These are phyloP conservation scores for Knufia petricola DNA, from an alignment of 2,329 filamentous ascomycete genomes.

Conservation along the genomic window DNA sequence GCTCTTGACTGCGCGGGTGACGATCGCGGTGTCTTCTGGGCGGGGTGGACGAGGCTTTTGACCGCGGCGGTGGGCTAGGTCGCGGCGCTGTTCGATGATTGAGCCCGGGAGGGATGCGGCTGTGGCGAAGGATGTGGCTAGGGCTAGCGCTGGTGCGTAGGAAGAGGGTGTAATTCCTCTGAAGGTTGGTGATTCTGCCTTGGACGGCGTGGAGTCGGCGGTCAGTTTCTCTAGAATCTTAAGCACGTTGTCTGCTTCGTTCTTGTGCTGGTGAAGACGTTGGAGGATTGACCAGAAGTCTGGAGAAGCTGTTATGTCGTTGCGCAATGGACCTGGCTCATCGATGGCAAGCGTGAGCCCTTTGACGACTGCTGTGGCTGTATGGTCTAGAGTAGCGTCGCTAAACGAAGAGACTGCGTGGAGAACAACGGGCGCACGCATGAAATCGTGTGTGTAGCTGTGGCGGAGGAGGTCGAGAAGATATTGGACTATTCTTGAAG, in stretches of 20 bases:
- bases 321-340: slow-evolving; percentile 66
- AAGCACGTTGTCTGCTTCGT: slow-evolving; percentile 70
- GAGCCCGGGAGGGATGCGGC: slow-evolving; percentile 53
- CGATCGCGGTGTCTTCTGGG: slow-evolving; percentile 57
- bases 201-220: slow-evolving; percentile 25
- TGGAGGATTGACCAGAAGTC: slow-evolving; percentile 94
- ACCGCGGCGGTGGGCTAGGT: slow-evolving; percentile 20
- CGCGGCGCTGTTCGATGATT: slow-evolving; percentile 21
- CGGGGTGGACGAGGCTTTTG: slow-evolving; percentile 18
- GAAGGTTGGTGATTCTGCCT: slow-evolving; percentile 51
- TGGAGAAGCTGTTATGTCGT: slow-evolving; percentile 89
- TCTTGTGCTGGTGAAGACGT: slow-evolving; percentile 57
- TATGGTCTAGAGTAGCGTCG: slow-evolving; percentile 64
- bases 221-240: slow-evolving; percentile 50
- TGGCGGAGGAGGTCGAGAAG: slow-evolving; percentile 69
- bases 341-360: slow-evolving; percentile 74
- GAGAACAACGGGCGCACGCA: slow-evolving; percentile 81
- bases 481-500: slow-evolving; percentile 80
- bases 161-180: slow-evolving; percentile 74
- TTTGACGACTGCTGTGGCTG: slow-evolving; percentile 64
- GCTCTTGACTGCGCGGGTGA: slow-evolving; percentile 69
- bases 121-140: slow-evolving; percentile 84
- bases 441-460: slow-evolving; percentile 82
- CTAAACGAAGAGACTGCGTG: slow-evolving; percentile 86
- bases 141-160: slow-evolving; percentile 74